Percentiles rank a stretch among this genome's conserved stretches.
phyloP scores from a whole-genome alignment of 371 early-diverging fungal species.

The Parasitella parasitica region DNA sequence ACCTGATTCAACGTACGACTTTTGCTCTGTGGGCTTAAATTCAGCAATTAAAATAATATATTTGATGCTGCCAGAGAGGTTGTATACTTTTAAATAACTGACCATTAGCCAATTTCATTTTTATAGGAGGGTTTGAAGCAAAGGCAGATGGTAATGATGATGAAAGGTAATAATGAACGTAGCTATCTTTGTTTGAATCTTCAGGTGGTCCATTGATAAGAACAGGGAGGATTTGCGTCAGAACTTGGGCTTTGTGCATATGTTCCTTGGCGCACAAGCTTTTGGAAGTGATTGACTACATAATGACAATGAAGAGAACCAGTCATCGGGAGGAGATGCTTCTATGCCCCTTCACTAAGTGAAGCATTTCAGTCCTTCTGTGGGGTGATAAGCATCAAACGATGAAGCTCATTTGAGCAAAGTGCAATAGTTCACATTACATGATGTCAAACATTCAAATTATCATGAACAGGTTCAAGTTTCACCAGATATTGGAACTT shows the following conservation, averaged over 20 bases:
- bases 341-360: conserved; percentile 11
- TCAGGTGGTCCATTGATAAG: conserved; percentile 17
- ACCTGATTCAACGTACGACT: not conserved
- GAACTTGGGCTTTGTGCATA: conserved; percentile 13
- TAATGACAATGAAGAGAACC: not conserved
- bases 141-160: conserved; percentile 11
- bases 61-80: not conserved
- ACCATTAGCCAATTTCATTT: conserved; percentile 20
- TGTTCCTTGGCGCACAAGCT: conserved; percentile 9
- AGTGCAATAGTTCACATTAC: no score
- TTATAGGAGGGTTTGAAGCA: conserved; percentile 1
- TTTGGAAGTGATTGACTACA: conserved; percentile 1
- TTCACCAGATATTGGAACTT: no score
- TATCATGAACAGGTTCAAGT: no score
- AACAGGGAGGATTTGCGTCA: conserved; percentile 15
- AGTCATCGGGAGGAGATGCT: conserved; percentile 5
- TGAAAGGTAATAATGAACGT: conserved; percentile 14
- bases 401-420: no score
- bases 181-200: conserved; percentile 15
- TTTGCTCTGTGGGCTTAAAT: conserved; percentile 5
- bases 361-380: not conserved
- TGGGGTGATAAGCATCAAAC: no score
- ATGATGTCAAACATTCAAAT: no score
- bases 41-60: conserved; percentile 11
- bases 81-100: conserved; percentile 4